A percentile compares a stretch with the other conserved stretches of the same genome.
These are phyloP conservation scores for Ballota nigra DNA, from an alignment of 257 asterid species.

Conservation along the genomic window DNA sequence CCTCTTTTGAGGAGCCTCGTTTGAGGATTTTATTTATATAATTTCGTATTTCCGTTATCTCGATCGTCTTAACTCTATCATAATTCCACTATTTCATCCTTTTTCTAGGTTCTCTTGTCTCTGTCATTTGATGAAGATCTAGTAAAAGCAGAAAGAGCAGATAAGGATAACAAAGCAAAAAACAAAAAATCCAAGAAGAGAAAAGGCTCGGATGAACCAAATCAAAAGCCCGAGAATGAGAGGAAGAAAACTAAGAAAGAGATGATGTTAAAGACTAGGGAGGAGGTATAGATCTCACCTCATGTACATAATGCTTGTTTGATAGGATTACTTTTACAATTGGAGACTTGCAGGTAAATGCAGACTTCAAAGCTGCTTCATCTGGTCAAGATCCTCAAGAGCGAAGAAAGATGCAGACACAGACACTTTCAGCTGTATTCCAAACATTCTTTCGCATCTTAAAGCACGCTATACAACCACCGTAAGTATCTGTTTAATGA, in stretches of 20 bases:
- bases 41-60: too few relatives aligned
- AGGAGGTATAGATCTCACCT: constrained; percentile 57
- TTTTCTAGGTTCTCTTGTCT: constrained; percentile 60
- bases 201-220: constrained; percentile 58
- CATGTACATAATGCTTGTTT: constrained; percentile 7
- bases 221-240: constrained; percentile 52
- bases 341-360: constrained; percentile 59
- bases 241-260: constrained; percentile 69
- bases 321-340: constrained; percentile 14
- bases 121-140: constrained; percentile 90
- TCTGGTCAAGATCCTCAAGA: constrained; percentile 76
- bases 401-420: constrained; percentile 76
- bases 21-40: too few relatives aligned
- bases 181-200: constrained; percentile 61
- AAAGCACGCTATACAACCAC: constrained; percentile 53
- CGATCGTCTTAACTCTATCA: too few relatives aligned
- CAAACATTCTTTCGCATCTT: constrained; percentile 76
- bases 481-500: constrained; percentile 37
- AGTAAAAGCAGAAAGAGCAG: constrained; percentile 54
- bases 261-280: constrained; percentile 66
- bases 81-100: background rate
- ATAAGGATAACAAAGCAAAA: constrained; percentile 46
- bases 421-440: constrained; percentile 76
- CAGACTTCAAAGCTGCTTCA: constrained; percentile 84
- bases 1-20: too few relatives aligned